Evolutionary conservation across 208 protist species (phyloP).

Genomic region (Trypanosoma lewisi): DNA sequence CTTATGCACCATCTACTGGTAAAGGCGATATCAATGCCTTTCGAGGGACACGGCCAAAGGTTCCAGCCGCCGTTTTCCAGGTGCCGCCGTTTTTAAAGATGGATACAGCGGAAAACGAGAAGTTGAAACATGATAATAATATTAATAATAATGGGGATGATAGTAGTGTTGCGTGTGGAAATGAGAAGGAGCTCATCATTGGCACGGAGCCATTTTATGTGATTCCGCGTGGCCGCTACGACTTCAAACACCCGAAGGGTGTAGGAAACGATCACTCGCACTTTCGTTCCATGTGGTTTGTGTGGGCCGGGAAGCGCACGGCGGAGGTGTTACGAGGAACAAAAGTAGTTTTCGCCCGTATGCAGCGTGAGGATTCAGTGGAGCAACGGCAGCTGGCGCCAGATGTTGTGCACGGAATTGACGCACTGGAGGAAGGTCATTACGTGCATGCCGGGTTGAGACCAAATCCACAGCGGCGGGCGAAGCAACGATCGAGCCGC

Average conservation of each 20-base stretch:
- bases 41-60: neutral
- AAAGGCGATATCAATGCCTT: slow-evolving; percentile 28
- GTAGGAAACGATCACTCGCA: slow-evolving; percentile 64
- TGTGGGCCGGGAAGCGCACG: slow-evolving; percentile 53
- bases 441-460: slow-evolving; percentile 31
- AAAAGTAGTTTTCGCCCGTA: slow-evolving; percentile 24
- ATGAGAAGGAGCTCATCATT: slow-evolving; percentile 4
- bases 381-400: neutral
- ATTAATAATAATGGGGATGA: neutral
- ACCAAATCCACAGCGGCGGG: slow-evolving; percentile 31
- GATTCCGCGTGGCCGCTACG: slow-evolving; percentile 47
- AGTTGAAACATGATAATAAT: neutral
- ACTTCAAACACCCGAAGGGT: slow-evolving; percentile 59
- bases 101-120: neutral
- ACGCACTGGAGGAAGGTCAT: slow-evolving; percentile 40
- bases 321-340: slow-evolving; percentile 50
- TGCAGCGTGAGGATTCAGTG: neutral
- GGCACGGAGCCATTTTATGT: slow-evolving; percentile 63
- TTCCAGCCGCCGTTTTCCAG: slow-evolving; percentile 6
- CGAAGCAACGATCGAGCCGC: slow-evolving; percentile 13
- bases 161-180: neutral
- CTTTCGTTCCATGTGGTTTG: slow-evolving; percentile 81
- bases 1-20: slow-evolving; percentile 24
- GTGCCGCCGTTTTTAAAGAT: slow-evolving; percentile 38
- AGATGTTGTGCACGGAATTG: slow-evolving; percentile 46